Evolutionary conservation across 192 early-diverging fungal species (phyloP).

Genomic region (Dimargaris cristalligena): DNA sequence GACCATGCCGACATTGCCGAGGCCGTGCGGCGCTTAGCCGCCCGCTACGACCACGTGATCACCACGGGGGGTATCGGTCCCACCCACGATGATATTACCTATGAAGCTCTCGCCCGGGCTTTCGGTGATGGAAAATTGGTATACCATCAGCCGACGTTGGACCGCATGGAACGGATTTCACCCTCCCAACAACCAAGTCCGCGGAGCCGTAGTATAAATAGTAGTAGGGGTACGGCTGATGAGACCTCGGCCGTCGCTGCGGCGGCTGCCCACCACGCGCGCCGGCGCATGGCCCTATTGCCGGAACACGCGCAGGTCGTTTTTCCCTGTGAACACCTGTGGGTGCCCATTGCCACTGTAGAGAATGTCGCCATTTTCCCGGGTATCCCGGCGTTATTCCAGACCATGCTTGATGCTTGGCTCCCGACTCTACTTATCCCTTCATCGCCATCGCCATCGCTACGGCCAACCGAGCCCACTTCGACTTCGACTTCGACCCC

Average conservation of each 20-base stretch:
- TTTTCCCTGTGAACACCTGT: slow-evolving; percentile 30
- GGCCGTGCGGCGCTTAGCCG: slow-evolving; percentile 29
- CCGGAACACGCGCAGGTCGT: slow-evolving; percentile 23
- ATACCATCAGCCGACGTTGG: slow-evolving; percentile 34
- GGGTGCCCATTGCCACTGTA: slow-evolving; percentile 55
- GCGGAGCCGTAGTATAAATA: too few species aligned
- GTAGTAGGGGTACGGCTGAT: slow-evolving; percentile 21
- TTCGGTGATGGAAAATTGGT: slow-evolving; percentile 32
- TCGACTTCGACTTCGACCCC: neutral
- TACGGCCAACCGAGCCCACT: too few species aligned
- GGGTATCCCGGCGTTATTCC: slow-evolving; percentile 47
- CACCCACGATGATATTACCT: slow-evolving; percentile 53
- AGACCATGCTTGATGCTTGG: slow-evolving; percentile 7
- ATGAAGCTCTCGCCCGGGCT: slow-evolving; percentile 38
- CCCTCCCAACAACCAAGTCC: slow-evolving; percentile 7
- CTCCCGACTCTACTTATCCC: neutral
- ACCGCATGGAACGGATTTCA: slow-evolving; percentile 29
- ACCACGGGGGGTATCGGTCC: slow-evolving; percentile 62
- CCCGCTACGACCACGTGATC: slow-evolving; percentile 36
- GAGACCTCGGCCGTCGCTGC: too few species aligned
- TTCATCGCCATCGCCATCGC: too few species aligned
- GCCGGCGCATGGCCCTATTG: slow-evolving; percentile 50
- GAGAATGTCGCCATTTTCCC: slow-evolving; percentile 50
- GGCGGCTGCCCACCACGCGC: slow-evolving; percentile 18
- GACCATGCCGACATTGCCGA: slow-evolving; percentile 19